phyloP scores from a whole-genome alignment of 1,139 yeast genomes.

The Hyphopichia khmerensis region DNA sequence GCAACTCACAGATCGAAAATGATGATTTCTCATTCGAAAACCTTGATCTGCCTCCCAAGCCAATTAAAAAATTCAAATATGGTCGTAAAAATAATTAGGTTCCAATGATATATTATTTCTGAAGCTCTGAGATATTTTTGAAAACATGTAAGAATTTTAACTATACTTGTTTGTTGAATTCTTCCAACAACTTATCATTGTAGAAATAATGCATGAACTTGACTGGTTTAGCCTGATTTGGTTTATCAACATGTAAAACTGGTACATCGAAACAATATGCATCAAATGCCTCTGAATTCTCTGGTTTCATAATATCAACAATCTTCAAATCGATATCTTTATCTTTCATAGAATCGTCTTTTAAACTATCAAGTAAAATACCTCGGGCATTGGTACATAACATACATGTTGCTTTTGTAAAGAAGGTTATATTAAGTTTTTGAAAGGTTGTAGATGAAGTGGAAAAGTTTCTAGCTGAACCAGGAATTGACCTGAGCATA shows the following conservation, averaged over 20 bases:
- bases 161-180: conserved; percentile 33
- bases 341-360: conserved; percentile 18
- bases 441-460: background rate
- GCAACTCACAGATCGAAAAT: background rate
- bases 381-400: conserved; percentile 72
- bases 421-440: conserved; percentile 48
- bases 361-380: conserved; percentile 45
- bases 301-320: conserved; percentile 69
- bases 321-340: conserved; percentile 37
- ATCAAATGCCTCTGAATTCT: conserved; percentile 74
- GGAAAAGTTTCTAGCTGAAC: background rate
- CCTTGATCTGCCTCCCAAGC: conserved; percentile 2
- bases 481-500: background rate
- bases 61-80: background rate
- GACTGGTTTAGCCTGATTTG: conserved; percentile 43
- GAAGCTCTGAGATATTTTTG: too few species aligned
- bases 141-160: too few species aligned
- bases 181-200: conserved; percentile 55
- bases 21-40: conserved; percentile 5
- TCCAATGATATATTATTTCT: too few species aligned
- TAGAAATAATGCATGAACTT: conserved; percentile 79
- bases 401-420: conserved; percentile 78
- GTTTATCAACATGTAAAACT: conserved; percentile 69
- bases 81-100: conserved; percentile 2
- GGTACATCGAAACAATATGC: conserved; percentile 88